These are phyloP conservation scores for Tulasnella sp. DNA, from an alignment of 768 basidiomycete species.

Conservation along the genomic window DNA sequence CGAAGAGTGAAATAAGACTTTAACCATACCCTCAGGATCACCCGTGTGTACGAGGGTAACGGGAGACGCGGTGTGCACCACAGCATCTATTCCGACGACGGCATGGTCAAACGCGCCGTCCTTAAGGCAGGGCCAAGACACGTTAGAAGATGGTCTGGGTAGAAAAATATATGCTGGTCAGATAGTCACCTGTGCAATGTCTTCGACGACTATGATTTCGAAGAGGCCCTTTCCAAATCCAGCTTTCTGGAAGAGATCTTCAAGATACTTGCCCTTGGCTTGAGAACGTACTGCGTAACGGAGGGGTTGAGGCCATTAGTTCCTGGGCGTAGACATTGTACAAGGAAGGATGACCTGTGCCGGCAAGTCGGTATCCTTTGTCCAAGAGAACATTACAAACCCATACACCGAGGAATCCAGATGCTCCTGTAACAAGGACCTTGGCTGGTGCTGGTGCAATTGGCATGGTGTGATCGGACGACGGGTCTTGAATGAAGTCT, in stretches of 20 bases:
- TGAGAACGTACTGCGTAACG: slow-evolving; percentile 55
- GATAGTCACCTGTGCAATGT: slow-evolving; percentile 41
- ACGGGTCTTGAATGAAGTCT: background rate
- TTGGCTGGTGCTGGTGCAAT: slow-evolving; percentile 28
- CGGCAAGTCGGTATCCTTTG: slow-evolving; percentile 38
- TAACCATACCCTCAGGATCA: too few species aligned
- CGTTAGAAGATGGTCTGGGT: background rate
- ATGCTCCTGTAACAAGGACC: slow-evolving; percentile 47
- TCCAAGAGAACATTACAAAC: slow-evolving; percentile 46
- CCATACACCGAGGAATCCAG: slow-evolving; percentile 51
- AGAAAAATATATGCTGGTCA: too few species aligned
- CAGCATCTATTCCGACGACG: slow-evolving; percentile 14
- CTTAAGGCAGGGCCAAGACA: background rate
- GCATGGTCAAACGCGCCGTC: slow-evolving; percentile 17
- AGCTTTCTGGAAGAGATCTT: slow-evolving; percentile 40
- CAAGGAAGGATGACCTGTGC: slow-evolving; percentile 8
- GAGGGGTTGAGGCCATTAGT: slow-evolving; percentile 26
- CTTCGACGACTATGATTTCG: slow-evolving; percentile 54
- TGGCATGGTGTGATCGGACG: slow-evolving; percentile 26
- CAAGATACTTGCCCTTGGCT: slow-evolving; percentile 48
- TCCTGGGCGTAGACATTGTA: background rate
- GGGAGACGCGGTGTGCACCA: too few species aligned
- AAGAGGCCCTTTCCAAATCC: slow-evolving; percentile 37
- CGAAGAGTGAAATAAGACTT: too few species aligned
- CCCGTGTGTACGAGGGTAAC: too few species aligned